Base-by-base conservation (phyloP, 2,329 filamentous ascomycete species). In the Neophaeococcomyces aloes region DNA sequence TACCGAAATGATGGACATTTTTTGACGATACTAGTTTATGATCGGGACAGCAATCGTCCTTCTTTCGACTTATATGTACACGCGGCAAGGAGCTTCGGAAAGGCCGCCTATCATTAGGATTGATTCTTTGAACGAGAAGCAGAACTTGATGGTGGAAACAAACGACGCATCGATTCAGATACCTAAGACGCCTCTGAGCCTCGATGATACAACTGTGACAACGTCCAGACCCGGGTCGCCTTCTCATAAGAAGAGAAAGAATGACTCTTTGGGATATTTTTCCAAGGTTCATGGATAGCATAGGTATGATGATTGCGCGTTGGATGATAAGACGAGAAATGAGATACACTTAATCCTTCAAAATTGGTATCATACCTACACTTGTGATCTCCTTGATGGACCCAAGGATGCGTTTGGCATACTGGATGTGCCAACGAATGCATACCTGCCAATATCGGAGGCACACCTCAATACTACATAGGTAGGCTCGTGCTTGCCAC, bases 51-150 rank as follows among this genome's bases (percentile, higher is more conserved):
- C 71, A 8, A 68, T 91, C 38, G 88, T 96, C 7, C 67, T 95
- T 1, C 72, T 77, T 32, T 82, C 88, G 2, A 93, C 86, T 2
- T 95, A 87, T 60, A 71, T 95, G 13, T 95, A 94, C 68, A 86
- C 78, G 48, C 19, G 34, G 7, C 39, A 42, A 10, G 39, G 30
- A 5, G 74, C 75, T 23, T 44, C 60, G 57, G 47, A 51, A 50
- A 70, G 75, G 43, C 66, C 63, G 23, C 62, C 63, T 11, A 59
- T 48, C 36, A 63, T 71, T 42, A 75, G 79, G 13, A 78, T 84
- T 19, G 31, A 46, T 30, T 46, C 42, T 29, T 23, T 17, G 7
- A 18, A 25, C 32, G 45, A 47, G 34, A 47, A 48, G 40, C 15
- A 29, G 55, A 75, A 67, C 50, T 79, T 88, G 48, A 81, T 80